Base-by-base conservation (phyloP, 192 early-diverging fungal species). In the Thoreauomyces humboldtii region DNA sequence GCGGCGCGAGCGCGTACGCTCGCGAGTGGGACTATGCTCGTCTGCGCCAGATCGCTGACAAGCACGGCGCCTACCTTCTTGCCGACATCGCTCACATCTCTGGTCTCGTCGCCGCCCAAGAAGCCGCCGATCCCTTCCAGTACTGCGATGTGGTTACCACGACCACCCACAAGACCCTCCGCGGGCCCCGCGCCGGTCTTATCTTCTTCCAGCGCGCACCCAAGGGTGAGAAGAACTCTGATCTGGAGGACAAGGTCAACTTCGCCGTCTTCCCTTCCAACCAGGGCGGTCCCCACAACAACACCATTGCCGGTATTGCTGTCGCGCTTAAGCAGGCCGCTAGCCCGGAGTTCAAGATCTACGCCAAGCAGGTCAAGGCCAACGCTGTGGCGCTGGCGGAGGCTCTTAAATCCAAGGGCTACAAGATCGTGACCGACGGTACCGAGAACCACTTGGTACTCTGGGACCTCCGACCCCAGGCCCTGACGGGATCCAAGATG, bases 281-380 rank as follows among this genome's bases (percentile, higher is more conserved):
- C 86, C 98, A 99, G 85, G 98, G 98, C 72, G 98, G 98, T 45
- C 98, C 98, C 32, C 98, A 99, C 88, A 99, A 99, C 89, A 98
- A 99, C 90, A 96, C 96, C 59, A 99, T 99, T 81, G 96, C 96
- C 28, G 98, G 84, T 32, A 82, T 99, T 37, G 98, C 98, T 50
- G 96, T 99, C 54, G 91, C 96, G 7, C 83, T 99, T 55, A 97
- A 97, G 88, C 98, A 98, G 81, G 98, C 85, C 14, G 93, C 92
- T 51, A 80, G 83, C 56, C 95, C 94, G 32, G 92, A 89, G 79
- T 99, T 96, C 78, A 90, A 91, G 67, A 69, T 81, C 67, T 99
- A 99, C 72, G 89, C 95, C 65, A 86, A 88, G 80, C 96, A 98
- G 80, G 96, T 99, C 67, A 87, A 92, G 61, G 89, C 87, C 67